Evolutionary conservation across 768 basidiomycete genomes (phyloP).

Genomic region (Leccinum barrowsii): DNA sequence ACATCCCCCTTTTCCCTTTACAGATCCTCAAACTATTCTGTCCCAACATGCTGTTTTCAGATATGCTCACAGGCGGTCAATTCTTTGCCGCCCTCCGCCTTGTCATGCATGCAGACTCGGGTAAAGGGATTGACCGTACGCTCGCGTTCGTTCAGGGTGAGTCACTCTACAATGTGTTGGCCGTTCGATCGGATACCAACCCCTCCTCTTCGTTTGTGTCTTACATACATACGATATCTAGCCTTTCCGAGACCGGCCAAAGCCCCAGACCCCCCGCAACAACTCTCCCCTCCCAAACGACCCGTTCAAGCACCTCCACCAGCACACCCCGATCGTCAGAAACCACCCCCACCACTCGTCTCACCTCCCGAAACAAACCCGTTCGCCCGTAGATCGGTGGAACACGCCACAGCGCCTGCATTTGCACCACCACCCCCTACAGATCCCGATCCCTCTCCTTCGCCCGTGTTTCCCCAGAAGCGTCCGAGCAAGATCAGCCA

Average conservation of each 20-base stretch:
- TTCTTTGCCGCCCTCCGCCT: slow-evolving; percentile 75
- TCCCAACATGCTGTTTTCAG: slow-evolving; percentile 48
- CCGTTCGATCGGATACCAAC: neutral
- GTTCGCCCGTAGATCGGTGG: slow-evolving; percentile 23
- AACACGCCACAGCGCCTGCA: neutral
- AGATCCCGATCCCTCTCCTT: slow-evolving; percentile 4
- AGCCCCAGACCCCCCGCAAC: slow-evolving; percentile 1
- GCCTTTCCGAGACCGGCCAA: slow-evolving; percentile 17
- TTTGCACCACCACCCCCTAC: neutral
- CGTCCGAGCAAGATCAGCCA: slow-evolving; percentile 25
- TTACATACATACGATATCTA: neutral
- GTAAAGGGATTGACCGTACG: slow-evolving; percentile 57
- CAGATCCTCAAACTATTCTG: slow-evolving; percentile 68
- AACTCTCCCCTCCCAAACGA: slow-evolving; percentile 23
- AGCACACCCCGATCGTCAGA: slow-evolving; percentile 27
- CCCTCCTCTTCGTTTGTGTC: neutral
- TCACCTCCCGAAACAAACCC: slow-evolving; percentile 29
- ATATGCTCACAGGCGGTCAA: slow-evolving; percentile 61
- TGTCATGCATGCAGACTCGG: slow-evolving; percentile 56
- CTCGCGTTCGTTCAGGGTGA: slow-evolving; percentile 77
- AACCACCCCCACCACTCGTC: slow-evolving; percentile 16
- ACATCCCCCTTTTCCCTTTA: neutral
- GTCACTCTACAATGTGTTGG: slow-evolving; percentile 14
- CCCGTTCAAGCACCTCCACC: slow-evolving; percentile 23
- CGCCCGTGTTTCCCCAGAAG: slow-evolving; percentile 5